Percentiles rank a stretch among this genome's conserved stretches.
phyloP scores from a whole-genome alignment of 1,139 yeast genomes.

The Kodamaea sp. region DNA sequence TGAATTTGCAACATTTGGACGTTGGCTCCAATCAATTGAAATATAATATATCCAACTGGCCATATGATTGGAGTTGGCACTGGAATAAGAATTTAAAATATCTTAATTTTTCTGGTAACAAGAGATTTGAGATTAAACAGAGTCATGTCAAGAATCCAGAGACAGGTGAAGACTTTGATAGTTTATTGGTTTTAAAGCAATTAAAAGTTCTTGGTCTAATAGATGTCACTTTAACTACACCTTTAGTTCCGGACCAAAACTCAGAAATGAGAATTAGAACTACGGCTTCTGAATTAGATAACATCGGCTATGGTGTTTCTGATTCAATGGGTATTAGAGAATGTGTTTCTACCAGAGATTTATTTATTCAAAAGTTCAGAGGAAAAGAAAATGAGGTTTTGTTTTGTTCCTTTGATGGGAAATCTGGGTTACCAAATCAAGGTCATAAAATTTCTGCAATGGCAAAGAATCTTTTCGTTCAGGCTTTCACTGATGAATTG shows the following conservation, averaged over 20 bases:
- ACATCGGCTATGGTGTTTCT: conserved; percentile 85
- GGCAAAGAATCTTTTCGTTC: conserved; percentile 69
- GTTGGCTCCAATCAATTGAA: conserved; percentile 89
- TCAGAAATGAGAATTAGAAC: conserved; percentile 85
- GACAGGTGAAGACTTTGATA: conserved; percentile 59
- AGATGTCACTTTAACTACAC: conserved; percentile 90
- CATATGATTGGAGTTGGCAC: conserved; percentile 98
- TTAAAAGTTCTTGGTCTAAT: conserved; percentile 79
- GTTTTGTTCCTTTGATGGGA: conserved; percentile 86
- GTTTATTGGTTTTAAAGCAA: conserved; percentile 68
- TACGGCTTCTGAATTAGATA: conserved; percentile 78
- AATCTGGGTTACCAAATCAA: conserved; percentile 49
- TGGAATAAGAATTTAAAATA: conserved; percentile 73
- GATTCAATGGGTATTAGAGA: conserved; percentile 76
- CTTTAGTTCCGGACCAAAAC: conserved; percentile 83
- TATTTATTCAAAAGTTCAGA: conserved; percentile 82
- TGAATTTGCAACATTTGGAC: conserved; percentile 68
- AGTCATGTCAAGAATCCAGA: conserved; percentile 48
- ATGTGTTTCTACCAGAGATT: conserved; percentile 71
- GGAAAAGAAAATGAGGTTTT: conserved; percentile 73
- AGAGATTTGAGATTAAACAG: conserved; percentile 80
- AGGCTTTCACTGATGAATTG: conserved; percentile 62
- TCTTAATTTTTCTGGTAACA: conserved; percentile 88
- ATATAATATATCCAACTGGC: conserved; percentile 90
- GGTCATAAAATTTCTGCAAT: conserved; percentile 73